phyloP scores from a whole-genome alignment of 2,329 filamentous ascomycete species.

The Diplodia sapinea region DNA sequence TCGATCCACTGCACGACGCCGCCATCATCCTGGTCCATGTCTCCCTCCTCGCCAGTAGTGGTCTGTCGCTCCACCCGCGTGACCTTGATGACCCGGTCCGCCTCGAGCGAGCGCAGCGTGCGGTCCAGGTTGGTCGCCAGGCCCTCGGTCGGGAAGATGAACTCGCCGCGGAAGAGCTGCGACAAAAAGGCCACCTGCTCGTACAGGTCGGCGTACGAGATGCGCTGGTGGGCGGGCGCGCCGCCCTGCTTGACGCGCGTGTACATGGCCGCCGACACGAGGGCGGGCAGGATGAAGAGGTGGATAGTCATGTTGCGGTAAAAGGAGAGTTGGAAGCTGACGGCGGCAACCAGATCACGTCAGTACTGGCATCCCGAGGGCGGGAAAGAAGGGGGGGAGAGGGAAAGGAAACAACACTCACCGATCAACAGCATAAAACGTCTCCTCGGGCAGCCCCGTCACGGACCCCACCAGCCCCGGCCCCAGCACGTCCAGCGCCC shows the following conservation, averaged over 20 bases:
- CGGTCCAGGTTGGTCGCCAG: conserved; percentile 79
- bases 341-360: no score
- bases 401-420: no score
- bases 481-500: conserved; percentile 89
- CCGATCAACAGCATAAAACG: conserved; percentile 91
- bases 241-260: conserved; percentile 88
- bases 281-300: conserved; percentile 89
- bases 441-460: conserved; percentile 82
- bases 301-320: conserved; percentile 99
- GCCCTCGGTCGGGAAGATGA: conserved; percentile 92
- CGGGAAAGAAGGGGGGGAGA: no score
- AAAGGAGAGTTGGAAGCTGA: conserved; percentile 87
- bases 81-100: conserved; percentile 76
- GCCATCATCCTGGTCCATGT: conserved; percentile 43
- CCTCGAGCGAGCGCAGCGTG: conserved; percentile 77
- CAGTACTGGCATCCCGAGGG: not conserved
- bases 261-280: conserved; percentile 91
- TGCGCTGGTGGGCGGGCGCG: conserved; percentile 79
- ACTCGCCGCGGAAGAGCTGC: conserved; percentile 89
- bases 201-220: conserved; percentile 73
- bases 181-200: conserved; percentile 81
- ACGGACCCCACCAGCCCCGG: conserved; percentile 84
- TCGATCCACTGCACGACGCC: conserved; percentile 67
- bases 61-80: conserved; percentile 46
- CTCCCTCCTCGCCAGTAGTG: not conserved